Percentiles rank a stretch among this genome's conserved stretches.
Conservation (phyloP, 1,284 basidiomycete species). For the Melampsora americana region DNA sequence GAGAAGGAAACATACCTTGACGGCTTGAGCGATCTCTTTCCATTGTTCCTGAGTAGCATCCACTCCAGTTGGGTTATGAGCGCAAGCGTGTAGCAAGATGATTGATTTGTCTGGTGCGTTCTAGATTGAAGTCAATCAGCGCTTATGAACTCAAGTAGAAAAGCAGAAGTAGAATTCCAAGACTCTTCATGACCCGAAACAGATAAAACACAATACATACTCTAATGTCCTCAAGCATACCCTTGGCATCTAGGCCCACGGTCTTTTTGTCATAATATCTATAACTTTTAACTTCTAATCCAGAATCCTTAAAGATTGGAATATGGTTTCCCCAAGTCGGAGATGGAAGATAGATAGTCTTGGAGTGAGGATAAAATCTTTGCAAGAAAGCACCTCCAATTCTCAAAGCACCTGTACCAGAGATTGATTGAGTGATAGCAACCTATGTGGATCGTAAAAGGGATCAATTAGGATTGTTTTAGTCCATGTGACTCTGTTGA, state of each 20-base stretch:
- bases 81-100: slow-evolving; percentile 54
- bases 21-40: slow-evolving; percentile 71
- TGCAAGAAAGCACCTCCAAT: slow-evolving; percentile 92
- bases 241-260: slow-evolving; percentile 54
- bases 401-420: slow-evolving; percentile 94
- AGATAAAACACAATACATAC: slow-evolving; percentile 40
- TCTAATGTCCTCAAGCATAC: slow-evolving; percentile 49
- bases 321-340: slow-evolving; percentile 99
- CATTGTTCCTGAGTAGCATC: slow-evolving; percentile 89
- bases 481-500: not conserved
- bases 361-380: slow-evolving; percentile 80
- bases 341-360: slow-evolving; percentile 85
- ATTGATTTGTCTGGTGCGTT: slow-evolving; percentile 52
- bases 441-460: slow-evolving; percentile 60
- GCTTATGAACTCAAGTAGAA: not conserved
- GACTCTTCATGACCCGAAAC: not conserved
- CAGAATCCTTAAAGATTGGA: slow-evolving; percentile 70
- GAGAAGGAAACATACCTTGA: slow-evolving; percentile 57
- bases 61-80: slow-evolving; percentile 64
- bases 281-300: slow-evolving; percentile 87
- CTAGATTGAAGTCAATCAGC: not conserved
- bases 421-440: slow-evolving; percentile 91
- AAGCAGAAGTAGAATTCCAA: too few relatives aligned
- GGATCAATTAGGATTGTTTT: not conserved
- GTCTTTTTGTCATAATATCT: slow-evolving; percentile 58